Evolutionary conservation across 2,329 filamentous ascomycete species (phyloP), one percentile per base, ranked within the genome.

Genomic region (Plenodomus tracheiphilus): DNA sequence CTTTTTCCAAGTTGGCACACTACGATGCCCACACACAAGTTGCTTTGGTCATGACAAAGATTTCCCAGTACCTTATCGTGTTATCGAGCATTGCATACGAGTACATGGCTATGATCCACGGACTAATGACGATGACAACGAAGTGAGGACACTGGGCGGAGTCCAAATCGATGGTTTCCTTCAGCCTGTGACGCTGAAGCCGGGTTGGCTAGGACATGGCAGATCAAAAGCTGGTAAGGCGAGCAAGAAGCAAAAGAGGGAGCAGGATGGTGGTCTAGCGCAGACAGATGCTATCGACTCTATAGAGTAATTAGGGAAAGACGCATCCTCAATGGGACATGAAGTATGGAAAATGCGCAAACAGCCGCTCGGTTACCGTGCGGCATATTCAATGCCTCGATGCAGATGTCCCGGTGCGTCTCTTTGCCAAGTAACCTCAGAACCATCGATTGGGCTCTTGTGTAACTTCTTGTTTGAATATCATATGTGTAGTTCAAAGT

Each of bases 111-210:
- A 72, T 50, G 69, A 71, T 61, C 77, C 49, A 56, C 66, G 41
- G 53, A 71, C 16, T 21, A 75, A 74, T 30, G 67, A 74, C 17
- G 71, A 55, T 74, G 78, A 80, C 76, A 59, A 81, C 79, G 47
- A 69, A 53, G 51, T 65, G 18, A 49, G 64, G 39, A 79, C 84
- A 60, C 58, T 77, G 8, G 86, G 85, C 0, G 85, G 78, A 0
- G 83, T 89, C 17, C 86, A 89, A 59, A 79, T 84, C 1, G 86
- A 90, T 66, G 84, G 86, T 0, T 90, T 87, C 61, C 57, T 90
- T 59, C 75, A 77, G 62, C 79, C 81, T 3, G 77, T 89, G 43
- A 58, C 54, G 15, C 52, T 51, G 15, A 68, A 70, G 53, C 58
- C 52, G 35, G 64, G 66, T 2, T 69, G 68, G 66, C 3, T 64